Base-by-base conservation (phyloP, 495 filamentous ascomycete species). In the Massariosphaeria phaeospora region DNA sequence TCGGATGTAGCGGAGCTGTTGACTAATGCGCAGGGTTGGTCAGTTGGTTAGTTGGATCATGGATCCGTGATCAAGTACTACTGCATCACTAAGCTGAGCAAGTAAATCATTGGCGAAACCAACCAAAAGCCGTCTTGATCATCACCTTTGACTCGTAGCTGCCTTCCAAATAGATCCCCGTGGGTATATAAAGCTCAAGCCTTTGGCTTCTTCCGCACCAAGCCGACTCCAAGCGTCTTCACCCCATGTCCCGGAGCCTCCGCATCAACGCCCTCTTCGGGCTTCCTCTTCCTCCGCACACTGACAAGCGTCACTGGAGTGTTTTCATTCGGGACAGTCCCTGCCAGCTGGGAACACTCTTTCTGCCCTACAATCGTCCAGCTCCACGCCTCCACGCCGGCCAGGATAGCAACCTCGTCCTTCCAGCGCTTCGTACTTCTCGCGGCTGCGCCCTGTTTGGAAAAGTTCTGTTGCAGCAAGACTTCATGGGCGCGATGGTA, bases 401-500 rank as follows among this genome's bases (percentile, higher is more conserved):
- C 76, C 6, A 79, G 69, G 12, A 72, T 70, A 9, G 73, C 73
- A 4, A 82, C 76, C 43, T 84, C 76, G 25, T 80, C 78, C 18
- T 86, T 76, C 85, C 90, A 96, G 34, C 82, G 78, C 48, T 69
- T 72, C 9, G 88, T 90, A 64, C 86, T 89, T 20, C 74, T 71
- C 12, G 70, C 70, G 4, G 89, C 84, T n/a, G 85, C 77, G 2
- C 82, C 76, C 21, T 83, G 59, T 30, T 81, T 84, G 10, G 81
- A 82, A 69, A 96, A 96, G 66, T 96, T 88, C 12, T 91, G 79
- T 21, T 84, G 80, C n/a, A 96, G 77, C 1, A 98, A 74, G 29
- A 88, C 70, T 59, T 94, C 85, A 50, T 82, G 79, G n/a, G 84
- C 80, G 9, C 80, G 76, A 53, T 86, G 84, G 71, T 95, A 98